Evolutionary conservation across 371 early-diverging fungal species (phyloP), one percentile per base, ranked within the genome.

Genomic region (Mortierella sp.): DNA sequence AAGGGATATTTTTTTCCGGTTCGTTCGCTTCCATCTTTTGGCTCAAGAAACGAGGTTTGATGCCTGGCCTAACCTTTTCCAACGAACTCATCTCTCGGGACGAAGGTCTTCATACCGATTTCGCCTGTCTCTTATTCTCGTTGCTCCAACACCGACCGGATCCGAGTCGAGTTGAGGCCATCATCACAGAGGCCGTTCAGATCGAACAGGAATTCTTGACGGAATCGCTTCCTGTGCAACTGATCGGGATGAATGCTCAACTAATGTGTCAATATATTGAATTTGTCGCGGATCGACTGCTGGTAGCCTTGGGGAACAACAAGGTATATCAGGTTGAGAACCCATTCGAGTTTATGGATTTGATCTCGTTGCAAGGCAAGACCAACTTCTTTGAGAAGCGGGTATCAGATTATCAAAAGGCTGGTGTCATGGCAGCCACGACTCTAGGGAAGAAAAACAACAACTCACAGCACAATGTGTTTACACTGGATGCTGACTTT

Each of bases 371-470:
- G 72, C 96, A 96, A 83, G 99, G 99, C 69, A 99, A 99, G 87
- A 97, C 99, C 60, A 99, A 99, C 88, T 99, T 99, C 88, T 99
- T 99, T 81, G 99, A 99, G 84, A 99, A 98, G 89, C 92, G 92
- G 71, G 99, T 99, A 21, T 94, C 96, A 21, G 98, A 99, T 81
- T 99, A 99, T 82, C 98, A 98, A 82, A 97, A 96, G 84, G 92
- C 97, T 75, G 96, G 95, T 68, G 97, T 97, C 52, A 96, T 96
- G 96, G 75, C 84, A 50, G 80, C 74, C 15, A 89, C 93, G 75
- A 86, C 85, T 64, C n/a, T n/a, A n/a, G n/a, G n/a, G n/a, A n/a
- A n/a, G n/a, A n/a, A n/a, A n/a, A n/a, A n/a, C n/a, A n/a, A 9
- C 5, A 37, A 37, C 37, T 3, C 37, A 37, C 37, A 3, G 9